A percentile compares a stretch with the other conserved stretches of the same genome.
These are phyloP conservation scores for Phytopythium sindhum DNA, from an alignment of 352 stramenopile genomes.

Conservation along the genomic window DNA sequence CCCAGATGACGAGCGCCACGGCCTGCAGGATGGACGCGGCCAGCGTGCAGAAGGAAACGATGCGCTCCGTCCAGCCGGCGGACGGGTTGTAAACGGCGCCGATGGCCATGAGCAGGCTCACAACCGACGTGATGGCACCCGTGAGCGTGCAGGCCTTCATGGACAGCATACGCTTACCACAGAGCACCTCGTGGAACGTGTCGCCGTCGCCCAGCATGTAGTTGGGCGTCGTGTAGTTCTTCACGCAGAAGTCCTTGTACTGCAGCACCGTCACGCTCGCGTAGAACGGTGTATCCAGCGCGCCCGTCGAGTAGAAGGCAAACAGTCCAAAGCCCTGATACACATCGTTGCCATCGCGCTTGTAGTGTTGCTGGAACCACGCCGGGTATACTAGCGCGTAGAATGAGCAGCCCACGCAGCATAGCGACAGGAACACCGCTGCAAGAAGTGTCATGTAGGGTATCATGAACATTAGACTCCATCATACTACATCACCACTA, in stretches of 20 bases:
- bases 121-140: slow-evolving; percentile 53
- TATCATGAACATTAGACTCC: background rate
- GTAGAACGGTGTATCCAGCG: slow-evolving; percentile 75
- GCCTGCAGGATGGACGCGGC: slow-evolving; percentile 74
- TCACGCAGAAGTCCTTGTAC: slow-evolving; percentile 70
- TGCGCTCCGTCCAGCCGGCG: slow-evolving; percentile 62
- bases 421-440: slow-evolving; percentile 79
- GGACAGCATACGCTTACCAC: slow-evolving; percentile 66
- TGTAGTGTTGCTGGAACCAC: slow-evolving; percentile 86
- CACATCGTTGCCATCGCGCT: slow-evolving; percentile 61
- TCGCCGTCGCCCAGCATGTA: slow-evolving; percentile 82
- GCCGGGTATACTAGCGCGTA: slow-evolving; percentile 79
- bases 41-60: slow-evolving; percentile 83
- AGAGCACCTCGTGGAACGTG: slow-evolving; percentile 69
- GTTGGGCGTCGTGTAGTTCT: slow-evolving; percentile 50
- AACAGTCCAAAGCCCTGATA: slow-evolving; percentile 83
- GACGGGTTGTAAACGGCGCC: slow-evolving; percentile 73
- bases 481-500: background rate
- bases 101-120: slow-evolving; percentile 64
- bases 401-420: slow-evolving; percentile 70
- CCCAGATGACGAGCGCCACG: slow-evolving; percentile 78
- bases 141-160: slow-evolving; percentile 62
- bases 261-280: slow-evolving; percentile 72
- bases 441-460: background rate
- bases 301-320: slow-evolving; percentile 76